phyloP scores from a whole-genome alignment of 2,329 filamentous ascomycete genomes.

The Sarocladiaceae sp. region DNA sequence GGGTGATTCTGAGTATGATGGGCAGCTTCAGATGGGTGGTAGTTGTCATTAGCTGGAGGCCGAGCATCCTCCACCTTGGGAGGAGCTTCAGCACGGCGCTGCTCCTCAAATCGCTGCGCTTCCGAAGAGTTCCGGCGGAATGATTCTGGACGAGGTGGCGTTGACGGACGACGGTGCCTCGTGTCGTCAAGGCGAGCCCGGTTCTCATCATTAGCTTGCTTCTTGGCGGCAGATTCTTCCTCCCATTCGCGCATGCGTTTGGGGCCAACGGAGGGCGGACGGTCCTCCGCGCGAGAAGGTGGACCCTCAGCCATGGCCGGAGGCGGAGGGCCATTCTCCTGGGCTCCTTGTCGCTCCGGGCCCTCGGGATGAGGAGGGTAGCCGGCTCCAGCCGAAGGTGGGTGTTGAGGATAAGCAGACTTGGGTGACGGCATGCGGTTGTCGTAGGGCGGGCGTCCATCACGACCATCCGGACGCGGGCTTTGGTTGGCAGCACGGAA shows the following conservation, averaged over 20 bases:
- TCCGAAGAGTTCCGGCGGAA: conserved; percentile 77
- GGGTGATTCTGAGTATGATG: conserved; percentile 59
- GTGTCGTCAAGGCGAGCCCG: conserved; percentile 82
- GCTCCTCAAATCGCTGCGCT: conserved; percentile 57
- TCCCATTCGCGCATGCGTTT: conserved; percentile 95
- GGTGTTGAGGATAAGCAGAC: conserved; percentile 74
- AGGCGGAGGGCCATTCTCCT: conserved; percentile 47
- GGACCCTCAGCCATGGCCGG: conserved; percentile 57
- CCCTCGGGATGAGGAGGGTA: conserved; percentile 69
- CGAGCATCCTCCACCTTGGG: conserved; percentile 56
- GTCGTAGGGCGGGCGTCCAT: conserved; percentile 76
- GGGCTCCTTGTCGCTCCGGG: conserved; percentile 52
- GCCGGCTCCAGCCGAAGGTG: conserved; percentile 33
- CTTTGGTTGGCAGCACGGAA: conserved; percentile 64
- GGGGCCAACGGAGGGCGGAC: conserved; percentile 70
- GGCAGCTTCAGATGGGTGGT: conserved; percentile 88
- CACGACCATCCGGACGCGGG: conserved; percentile 78
- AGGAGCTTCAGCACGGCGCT: conserved; percentile 52
- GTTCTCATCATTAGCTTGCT: conserved; percentile 81
- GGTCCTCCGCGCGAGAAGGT: conserved; percentile 55
- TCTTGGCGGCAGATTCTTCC: conserved; percentile 71
- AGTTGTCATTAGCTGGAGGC: conserved; percentile 60
- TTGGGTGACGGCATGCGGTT: conserved; percentile 88
- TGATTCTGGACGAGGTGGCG: conserved; percentile 52
- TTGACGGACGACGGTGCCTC: conserved; percentile 70